Base-by-base conservation (phyloP, 164 flowering plant genomes). In the Houttuynia cordata region DNA sequence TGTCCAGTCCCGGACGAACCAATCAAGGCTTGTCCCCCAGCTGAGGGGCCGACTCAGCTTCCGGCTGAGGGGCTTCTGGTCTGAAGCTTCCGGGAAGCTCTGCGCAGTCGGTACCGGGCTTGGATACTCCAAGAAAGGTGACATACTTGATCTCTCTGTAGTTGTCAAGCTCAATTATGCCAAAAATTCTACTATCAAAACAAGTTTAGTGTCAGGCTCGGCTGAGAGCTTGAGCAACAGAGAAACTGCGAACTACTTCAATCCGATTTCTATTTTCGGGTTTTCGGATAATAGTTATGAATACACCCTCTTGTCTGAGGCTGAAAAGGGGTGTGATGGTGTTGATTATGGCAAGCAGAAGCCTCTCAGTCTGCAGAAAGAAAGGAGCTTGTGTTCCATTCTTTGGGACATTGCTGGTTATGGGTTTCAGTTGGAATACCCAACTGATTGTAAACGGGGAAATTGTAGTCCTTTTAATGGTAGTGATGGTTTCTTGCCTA, bases 51-150 rank as follows among this genome's bases (percentile, higher is more conserved):
- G 54, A 0, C 1, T 71, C 22, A 53, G 12, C 8, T 79, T 79
- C 60, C 14, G 14, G 0, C 39, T 84, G 18, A 14, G 60, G 15
- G 91, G 91, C 24, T 83, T 75, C 62, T 85, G 84, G 85, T 75
- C 82, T 5, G 70, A 64, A 19, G 59, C 70, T 9, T 56, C 75
- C 8, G 78, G 81, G 65, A 70, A 65, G 63, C 76, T 84, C 24
- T 87, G 90, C 64, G 70, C 81, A 83, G 79, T 83, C 23, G 94
- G 90, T 47, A 67, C 74, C 0, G 74, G 73, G 21, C 34, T 24
- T 24, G 50, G 56, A 21, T 52, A 47, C 24, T 53, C 68, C 10
- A 62, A 39, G 34, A 61, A 64, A 68, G 83, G 82, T 75, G 68
- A 72, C 5, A 6, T 25, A 1, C 64, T 71, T 39, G 34, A 68